Percentiles rank a stretch among this genome's conserved stretches.
phyloP scores from a whole-genome alignment of 129 eudicot species.

The Oenanthe sinensis region DNA sequence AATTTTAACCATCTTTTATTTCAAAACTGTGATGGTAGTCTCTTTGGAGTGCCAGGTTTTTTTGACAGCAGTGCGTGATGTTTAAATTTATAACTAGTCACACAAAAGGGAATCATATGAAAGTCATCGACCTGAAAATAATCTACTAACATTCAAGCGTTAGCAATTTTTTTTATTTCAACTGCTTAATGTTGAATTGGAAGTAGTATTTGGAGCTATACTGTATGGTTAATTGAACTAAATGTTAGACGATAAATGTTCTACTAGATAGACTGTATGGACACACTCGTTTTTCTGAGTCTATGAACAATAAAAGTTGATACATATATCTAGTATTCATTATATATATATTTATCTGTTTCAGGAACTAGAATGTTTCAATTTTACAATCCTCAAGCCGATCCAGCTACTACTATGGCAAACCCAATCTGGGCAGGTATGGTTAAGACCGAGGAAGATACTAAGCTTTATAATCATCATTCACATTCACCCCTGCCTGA shows the following conservation, averaged over 20 bases:
- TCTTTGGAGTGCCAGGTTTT: background rate
- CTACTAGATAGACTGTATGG: background rate
- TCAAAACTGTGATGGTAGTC: background rate
- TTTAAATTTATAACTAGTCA: background rate
- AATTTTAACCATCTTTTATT: background rate
- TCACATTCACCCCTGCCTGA: conserved; percentile 10
- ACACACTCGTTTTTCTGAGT: background rate
- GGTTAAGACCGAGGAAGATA: conserved; percentile 33
- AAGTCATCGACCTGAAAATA: background rate
- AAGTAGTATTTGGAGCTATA: conserved; percentile 1
- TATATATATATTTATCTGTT: background rate
- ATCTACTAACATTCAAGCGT: background rate
- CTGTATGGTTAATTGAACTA: background rate
- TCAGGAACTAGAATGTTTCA: conserved; percentile 42
- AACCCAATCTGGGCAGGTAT: conserved; percentile 34
- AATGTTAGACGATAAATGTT: background rate
- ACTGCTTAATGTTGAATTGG: background rate
- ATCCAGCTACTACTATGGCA: conserved; percentile 29
- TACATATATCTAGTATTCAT: background rate
- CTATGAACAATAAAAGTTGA: background rate
- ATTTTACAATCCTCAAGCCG: conserved; percentile 37
- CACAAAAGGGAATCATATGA: background rate
- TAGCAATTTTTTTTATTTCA: background rate
- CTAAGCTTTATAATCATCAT: conserved; percentile 19
- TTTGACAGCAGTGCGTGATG: background rate